Evolutionary conservation across 1,284 basidiomycete species (phyloP).

Genomic region (Tetrapyrgos nigripes): DNA sequence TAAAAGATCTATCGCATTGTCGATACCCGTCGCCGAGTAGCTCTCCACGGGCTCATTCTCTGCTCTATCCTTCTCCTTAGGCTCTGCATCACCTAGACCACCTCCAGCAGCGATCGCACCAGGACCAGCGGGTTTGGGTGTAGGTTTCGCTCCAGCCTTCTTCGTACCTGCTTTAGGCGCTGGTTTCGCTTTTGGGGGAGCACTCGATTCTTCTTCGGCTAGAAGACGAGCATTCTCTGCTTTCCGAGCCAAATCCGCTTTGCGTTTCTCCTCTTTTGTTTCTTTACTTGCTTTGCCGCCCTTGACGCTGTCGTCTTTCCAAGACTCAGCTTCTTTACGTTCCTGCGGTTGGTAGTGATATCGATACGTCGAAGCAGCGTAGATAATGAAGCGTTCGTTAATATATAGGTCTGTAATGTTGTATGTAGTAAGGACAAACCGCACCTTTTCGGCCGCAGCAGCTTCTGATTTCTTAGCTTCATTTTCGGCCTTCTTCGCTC

Average conservation of each 20-base stretch:
- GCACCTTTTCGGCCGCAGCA: slow-evolving; percentile 64
- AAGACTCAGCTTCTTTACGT: slow-evolving; percentile 78
- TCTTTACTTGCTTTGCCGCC: slow-evolving; percentile 67
- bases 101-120: slow-evolving; percentile 81
- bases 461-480: slow-evolving; percentile 78
- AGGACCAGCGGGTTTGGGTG: slow-evolving; percentile 65
- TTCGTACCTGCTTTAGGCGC: slow-evolving; percentile 71
- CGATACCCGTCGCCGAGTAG: slow-evolving; percentile 86
- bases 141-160: slow-evolving; percentile 47
- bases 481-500: slow-evolving; percentile 94
- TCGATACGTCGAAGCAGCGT: too few relatives aligned
- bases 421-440: slow-evolving; percentile 14
- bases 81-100: slow-evolving; percentile 36
- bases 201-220: slow-evolving; percentile 85
- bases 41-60: slow-evolving; percentile 61
- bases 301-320: slow-evolving; percentile 73
- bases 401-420: too few relatives aligned
- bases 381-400: too few relatives aligned
- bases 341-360: slow-evolving; percentile 52
- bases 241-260: slow-evolving; percentile 76
- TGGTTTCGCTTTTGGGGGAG: slow-evolving; percentile 68
- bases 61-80: slow-evolving; percentile 34
- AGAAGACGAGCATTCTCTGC: slow-evolving; percentile 78
- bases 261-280: slow-evolving; percentile 80
- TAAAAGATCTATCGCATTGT: slow-evolving; percentile 91